Evolutionary conservation across 192 early-diverging fungal species (phyloP).

Genomic region (Geosiphon pyriformis): DNA sequence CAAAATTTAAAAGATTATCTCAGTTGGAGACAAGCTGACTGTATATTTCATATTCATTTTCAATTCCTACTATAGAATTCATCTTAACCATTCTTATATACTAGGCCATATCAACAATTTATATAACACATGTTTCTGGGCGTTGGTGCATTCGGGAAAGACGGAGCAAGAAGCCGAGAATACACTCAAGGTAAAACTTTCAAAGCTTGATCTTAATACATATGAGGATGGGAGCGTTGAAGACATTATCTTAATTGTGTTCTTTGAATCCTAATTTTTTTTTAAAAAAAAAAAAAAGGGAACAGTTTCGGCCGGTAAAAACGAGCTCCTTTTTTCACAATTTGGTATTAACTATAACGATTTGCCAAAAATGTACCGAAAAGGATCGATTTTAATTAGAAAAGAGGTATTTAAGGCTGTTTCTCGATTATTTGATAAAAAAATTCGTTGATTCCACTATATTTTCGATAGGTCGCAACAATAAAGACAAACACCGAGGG

Average conservation of each 20-base stretch:
- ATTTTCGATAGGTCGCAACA: conserved; percentile 17
- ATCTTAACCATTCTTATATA: neutral
- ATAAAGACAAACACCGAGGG: conserved; percentile 19
- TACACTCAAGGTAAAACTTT: conserved; percentile 56
- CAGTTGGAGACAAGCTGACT: conserved; percentile 91
- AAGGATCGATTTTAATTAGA: conserved; percentile 77
- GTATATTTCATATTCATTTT: conserved; percentile 27
- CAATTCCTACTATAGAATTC: neutral
- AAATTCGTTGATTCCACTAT: neutral
- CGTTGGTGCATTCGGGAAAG: conserved; percentile 69
- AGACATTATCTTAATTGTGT: conserved; percentile 14
- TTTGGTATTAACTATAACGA: conserved; percentile 90
- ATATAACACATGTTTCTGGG: conserved; percentile 96
- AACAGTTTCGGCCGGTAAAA: conserved; percentile 82
- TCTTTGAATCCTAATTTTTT: neutral
- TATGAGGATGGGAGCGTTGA: no score
- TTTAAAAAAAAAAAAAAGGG: conserved; percentile 41
- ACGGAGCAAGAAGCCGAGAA: conserved; percentile 71
- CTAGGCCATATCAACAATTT: conserved; percentile 81
- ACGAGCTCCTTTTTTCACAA: conserved; percentile 82
- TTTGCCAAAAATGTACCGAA: conserved; percentile 75
- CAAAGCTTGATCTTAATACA: no score
- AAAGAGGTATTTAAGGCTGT: conserved; percentile 41
- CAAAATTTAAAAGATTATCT: conserved; percentile 88
- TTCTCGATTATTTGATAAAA: conserved; percentile 17